Evolutionary conservation across 148 eudicot genomes (phyloP), one percentile per base, ranked within the genome.

Genomic region (Chenopodium quinoa): DNA sequence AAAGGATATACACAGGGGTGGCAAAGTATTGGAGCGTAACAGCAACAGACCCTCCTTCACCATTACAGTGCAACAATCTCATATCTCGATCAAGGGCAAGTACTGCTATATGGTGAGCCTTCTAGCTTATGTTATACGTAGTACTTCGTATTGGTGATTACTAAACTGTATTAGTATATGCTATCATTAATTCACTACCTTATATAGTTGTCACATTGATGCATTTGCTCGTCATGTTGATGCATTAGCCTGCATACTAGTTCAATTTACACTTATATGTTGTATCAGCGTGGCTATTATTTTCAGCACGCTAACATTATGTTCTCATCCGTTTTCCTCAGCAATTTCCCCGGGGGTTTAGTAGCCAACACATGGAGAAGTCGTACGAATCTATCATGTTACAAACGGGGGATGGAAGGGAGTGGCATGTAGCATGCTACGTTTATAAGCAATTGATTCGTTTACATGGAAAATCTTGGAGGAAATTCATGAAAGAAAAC

Each of bases 341-440:
- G 82, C 76, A 80, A 27, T 23, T 81, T 34, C 75, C 79, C 9
- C 52, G 2, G 22, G 23, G 25, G 0, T 73, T 81, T n/a, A 16
- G 3, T 23, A 46, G 65, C 12, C 9, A 81, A 25, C 32, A 75
- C 83, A 66, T 75, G 79, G 54, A 27, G 12, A 58, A n/a, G 9
- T 7, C 17, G 78, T 40, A 20, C 27, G 17, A 74, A 37, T 16
- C 1, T 34, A 70, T 54, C n/a, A 83, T 67, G 13, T 9, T 83
- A 66, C 46, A 20, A 40, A 54, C 32, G 10, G 78, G 47, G 13
- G 82, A 74, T 31, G 82, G 75, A 73, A 73, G 68, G 73, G 82
- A 83, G 62, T 83, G 85, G 82, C 2, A 0, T 34, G 23, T 79
- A 54, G 2, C 12, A 25, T 65, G 75, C 78, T 10, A 52, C 75